These are phyloP conservation scores for Leccinum angustisporum DNA, from an alignment of 1,284 basidiomycete species.

Conservation along the genomic window DNA sequence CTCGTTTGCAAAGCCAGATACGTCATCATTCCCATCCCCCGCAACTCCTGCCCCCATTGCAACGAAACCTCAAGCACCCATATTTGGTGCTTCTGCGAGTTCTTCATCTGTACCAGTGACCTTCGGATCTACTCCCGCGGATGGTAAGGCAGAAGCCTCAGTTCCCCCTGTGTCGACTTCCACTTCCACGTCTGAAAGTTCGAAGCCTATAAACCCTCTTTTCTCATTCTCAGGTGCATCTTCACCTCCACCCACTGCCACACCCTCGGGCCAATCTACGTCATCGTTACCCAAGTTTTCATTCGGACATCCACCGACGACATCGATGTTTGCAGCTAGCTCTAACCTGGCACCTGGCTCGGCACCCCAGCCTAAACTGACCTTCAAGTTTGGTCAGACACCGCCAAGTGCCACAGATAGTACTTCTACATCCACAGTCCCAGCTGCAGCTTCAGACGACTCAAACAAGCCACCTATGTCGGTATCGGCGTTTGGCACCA, in stretches of 20 bases:
- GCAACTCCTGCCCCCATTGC: background rate
- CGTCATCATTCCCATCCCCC: constrained; percentile 1
- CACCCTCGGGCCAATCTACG: constrained; percentile 4
- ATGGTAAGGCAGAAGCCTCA: constrained; percentile 11
- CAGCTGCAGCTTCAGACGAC: constrained; percentile 9
- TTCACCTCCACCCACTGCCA: constrained; percentile 8
- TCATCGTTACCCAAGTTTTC: constrained; percentile 26
- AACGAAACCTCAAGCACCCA: constrained; percentile 13
- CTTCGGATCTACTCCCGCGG: constrained; percentile 25
- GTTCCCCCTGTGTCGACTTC: constrained; percentile 6
- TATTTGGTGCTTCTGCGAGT: constrained; percentile 5
- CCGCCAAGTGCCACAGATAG: constrained; percentile 12
- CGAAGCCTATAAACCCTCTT: constrained; percentile 18
- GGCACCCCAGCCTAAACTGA: constrained; percentile 20
- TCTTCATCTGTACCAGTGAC: constrained; percentile 21
- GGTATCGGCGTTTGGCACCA: constrained; percentile 13
- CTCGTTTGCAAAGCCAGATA: constrained; percentile 20
- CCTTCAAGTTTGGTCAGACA: constrained; percentile 24
- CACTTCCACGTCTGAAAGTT: constrained; percentile 9
- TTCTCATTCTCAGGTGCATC: constrained; percentile 25
- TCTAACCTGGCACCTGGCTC: constrained; percentile 9
- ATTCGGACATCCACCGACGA: constrained; percentile 25
- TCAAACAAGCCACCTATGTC: constrained; percentile 18
- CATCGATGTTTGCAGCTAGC: constrained; percentile 13
- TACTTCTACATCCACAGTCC: background rate